Base-by-base conservation (phyloP, 371 early-diverging fungal genomes). In the Actinomortierella wolfii region DNA sequence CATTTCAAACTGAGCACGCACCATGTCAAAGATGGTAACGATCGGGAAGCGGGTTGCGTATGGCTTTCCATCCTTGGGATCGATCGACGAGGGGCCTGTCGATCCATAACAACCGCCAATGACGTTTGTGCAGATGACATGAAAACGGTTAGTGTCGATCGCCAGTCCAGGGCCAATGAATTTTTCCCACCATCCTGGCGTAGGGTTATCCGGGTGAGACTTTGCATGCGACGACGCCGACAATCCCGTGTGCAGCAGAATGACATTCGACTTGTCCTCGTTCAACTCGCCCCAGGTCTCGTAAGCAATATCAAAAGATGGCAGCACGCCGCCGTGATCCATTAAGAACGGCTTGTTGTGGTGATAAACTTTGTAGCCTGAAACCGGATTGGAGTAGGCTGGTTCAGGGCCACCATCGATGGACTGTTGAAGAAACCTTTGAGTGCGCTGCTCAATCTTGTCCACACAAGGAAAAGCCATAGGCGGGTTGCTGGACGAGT, bases 121-220 rank as follows among this genome's bases (percentile, higher is more conserved):
- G 15, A 90, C 92, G 73, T 94, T 94, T 3, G 94, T 91, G 59
- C 94, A 94, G 51, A 94, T 87, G 1, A 94, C 91, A 78, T 86
- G 92, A 76, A 90, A 94, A 63, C 87, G 86, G 81, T 92, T 86
- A 49, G 94, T 94, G 64, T 94, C 94, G 39, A 94, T 86, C 11
- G 90, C 82, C 24, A 81, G 61, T 7, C 93, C 93, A 11, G 93
- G 90, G 0, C 94, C 97, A 54, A 97, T 97, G 64, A 97, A 97
- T 67, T 89, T 87, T 68, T 97, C 97, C 98, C 98, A 97, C 98
- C 98, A 97, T 24, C 98, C 98, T 3, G 91, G 86, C 15, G 83
- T 81, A n/a, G 63, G 71, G 75, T 96, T 95, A 24, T 80, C 81
- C 23, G 76, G 81, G 56, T 92, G 91, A 50, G 92, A 92, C 61